Evolutionary conservation across 78 protist genomes (phyloP), one percentile per base, ranked within the genome.

Genomic region (Planoprotostelium fungivorum): DNA sequence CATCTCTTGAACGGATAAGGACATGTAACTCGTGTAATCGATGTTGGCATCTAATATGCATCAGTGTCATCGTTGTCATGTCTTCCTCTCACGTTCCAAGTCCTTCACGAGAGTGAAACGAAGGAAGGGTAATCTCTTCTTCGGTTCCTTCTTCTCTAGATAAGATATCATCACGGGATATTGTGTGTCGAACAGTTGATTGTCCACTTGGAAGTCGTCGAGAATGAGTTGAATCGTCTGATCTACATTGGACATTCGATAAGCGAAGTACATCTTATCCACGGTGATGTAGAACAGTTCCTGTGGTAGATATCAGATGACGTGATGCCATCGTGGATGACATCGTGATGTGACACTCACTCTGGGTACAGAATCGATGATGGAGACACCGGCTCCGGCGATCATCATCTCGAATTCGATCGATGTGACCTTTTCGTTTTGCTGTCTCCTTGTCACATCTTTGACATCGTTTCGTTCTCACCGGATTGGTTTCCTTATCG

Each of bases 141-240:
- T n/a, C 31, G 73, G 73, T 51, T 5, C 73, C 73, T 51, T 51
- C 73, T 51, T 51, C 73, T 51, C 73, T 5, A 51, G 73, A 51
- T 51, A 51, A 51, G 31, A 89, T 0, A 92, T 29, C 1, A 92
- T 37, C 0, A 92, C 94, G 5, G 89, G 90, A 34, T 86, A 92
- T 0, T 92, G 93, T 31, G 94, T 86, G 38, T 92, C 92, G 0
- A 92, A 89, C 34, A 90, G 88, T 86, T 92, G 94, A 73, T 89
- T 92, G 85, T 92, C 94, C 37, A 92, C 88, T 38, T 92, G 94
- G 37, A 92, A 36, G 34, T 92, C 94, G 38, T 63, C 90, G 1
- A 92, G 87, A 5, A 86, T 63, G 28, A 89, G 35, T 90, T 90
- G 88, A 29, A 87, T 86, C 1, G 94, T 92, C n/a, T 92, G 88